Evolutionary conservation across 2,329 filamentous ascomycete genomes (phyloP).

Genomic region (Periconia sp.): DNA sequence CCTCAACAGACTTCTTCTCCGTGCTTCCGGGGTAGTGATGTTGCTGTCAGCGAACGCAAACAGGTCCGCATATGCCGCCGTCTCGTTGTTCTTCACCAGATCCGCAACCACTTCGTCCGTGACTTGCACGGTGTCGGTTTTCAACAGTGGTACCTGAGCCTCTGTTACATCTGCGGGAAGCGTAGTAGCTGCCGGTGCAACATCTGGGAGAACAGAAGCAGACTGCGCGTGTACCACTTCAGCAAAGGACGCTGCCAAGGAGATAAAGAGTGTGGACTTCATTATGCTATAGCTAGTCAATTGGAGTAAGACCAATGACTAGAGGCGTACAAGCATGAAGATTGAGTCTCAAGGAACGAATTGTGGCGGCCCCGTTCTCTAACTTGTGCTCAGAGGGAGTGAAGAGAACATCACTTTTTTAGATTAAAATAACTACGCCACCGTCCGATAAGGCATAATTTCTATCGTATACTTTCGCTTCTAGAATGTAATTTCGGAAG

Average conservation of each 20-base stretch:
- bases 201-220: constrained; percentile 8
- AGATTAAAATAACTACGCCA: too few species aligned
- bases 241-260: constrained; percentile 11
- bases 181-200: constrained; percentile 29
- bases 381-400: not conserved
- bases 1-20: constrained; percentile 11
- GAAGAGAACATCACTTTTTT: too few species aligned
- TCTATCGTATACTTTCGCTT: not conserved
- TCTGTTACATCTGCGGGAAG: constrained; percentile 18
- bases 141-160: constrained; percentile 25
- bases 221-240: constrained; percentile 18
- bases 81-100: constrained; percentile 16
- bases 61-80: constrained; percentile 23
- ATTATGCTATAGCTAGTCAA: not conserved
- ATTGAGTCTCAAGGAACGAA: not conserved
- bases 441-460: not conserved
- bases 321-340: not conserved
- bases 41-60: constrained; percentile 41
- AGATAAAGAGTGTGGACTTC: not conserved
- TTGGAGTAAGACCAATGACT: not conserved
- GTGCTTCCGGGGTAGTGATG: constrained; percentile 10
- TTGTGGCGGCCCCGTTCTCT: not conserved
- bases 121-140: constrained; percentile 23
- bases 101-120: constrained; percentile 25
- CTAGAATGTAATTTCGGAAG: not conserved